Percentiles rank a stretch among this genome's conserved stretches.
Evolutionary conservation across 306 rosid species (phyloP).

Genomic region (Alnus rubra): DNA sequence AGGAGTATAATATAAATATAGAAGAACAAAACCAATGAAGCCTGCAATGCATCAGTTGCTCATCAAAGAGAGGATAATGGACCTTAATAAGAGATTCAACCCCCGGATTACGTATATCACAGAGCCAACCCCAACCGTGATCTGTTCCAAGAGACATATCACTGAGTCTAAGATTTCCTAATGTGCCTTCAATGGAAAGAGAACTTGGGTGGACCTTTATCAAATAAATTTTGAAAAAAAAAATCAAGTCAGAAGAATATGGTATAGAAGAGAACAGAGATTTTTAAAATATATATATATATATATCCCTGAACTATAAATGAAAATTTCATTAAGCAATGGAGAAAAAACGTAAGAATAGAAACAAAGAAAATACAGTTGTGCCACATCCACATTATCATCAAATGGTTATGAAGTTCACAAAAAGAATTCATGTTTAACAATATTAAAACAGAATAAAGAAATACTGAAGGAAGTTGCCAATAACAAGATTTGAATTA

Average conservation of each 20-base stretch:
- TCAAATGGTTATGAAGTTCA: neutral
- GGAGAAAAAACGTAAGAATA: conserved; percentile 7
- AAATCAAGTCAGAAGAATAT: conserved; percentile 29
- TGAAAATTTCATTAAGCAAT: conserved; percentile 6
- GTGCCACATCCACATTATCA: neutral
- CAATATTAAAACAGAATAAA: conserved; percentile 11
- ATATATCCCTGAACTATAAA: conserved; percentile 2
- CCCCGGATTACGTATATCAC: conserved; percentile 95
- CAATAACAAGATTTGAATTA: conserved; percentile 29
- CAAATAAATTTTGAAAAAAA: conserved; percentile 19
- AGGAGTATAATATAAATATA: neutral
- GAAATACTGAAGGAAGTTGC: neutral
- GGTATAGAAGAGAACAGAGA: conserved; percentile 5
- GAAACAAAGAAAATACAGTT: neutral
- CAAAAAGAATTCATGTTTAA: conserved; percentile 3
- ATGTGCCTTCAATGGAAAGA: conserved; percentile 85
- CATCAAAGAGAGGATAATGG: neutral
- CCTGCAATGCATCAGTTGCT: conserved; percentile 25
- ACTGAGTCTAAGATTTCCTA: conserved; percentile 89
- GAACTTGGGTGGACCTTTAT: conserved; percentile 87
- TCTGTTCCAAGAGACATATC: conserved; percentile 78
- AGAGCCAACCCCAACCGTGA: conserved; percentile 93
- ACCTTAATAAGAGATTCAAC: conserved; percentile 95
- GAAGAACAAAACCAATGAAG: conserved; percentile 11
- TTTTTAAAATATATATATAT: neutral